Base-by-base conservation (phyloP, 257 asterid genomes). In the Nicotiana otophora region DNA sequence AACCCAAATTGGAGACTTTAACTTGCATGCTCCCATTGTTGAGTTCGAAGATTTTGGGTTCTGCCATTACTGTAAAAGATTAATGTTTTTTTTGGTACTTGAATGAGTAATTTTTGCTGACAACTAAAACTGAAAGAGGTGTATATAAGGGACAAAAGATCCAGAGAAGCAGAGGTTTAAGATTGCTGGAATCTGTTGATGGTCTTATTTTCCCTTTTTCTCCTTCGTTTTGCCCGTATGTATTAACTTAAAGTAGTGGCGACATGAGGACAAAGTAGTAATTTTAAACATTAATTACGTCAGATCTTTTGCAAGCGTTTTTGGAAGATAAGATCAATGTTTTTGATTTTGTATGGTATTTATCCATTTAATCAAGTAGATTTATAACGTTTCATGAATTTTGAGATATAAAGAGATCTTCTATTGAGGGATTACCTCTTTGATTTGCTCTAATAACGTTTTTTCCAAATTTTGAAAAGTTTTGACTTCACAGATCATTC, bases 1-100 rank as follows among this genome's bases (percentile, higher is more conserved):
- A 94, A 8, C 99, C 99, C 63, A 82, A 91, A 81, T 92, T 94
- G 84, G 98, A 92, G 79, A 94, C 92, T 51, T 82, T 88, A 76
- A 96, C 90, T 55, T 86, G 91, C 89, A 93, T 92, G 76, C 87
- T 84, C 85, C 98, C 97, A 90, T 94, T 96, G 88, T 90, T 89
- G 81, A 96, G 98, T 83, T 94, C 97, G 68, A 90, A 94, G 66
- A 96, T 83, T 92, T 93, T 91, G 20, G 99, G 87, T 86, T 91
- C 95, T 34, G 94, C 93, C 98, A 94, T 96, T 80, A 9, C 15
- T 53, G 46, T 51, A 16, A 31, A 75, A 26, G 15, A 42, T 70
- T 70, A 70, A 42, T 20, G 64, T 48, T 75, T 51, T 51, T 9
- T 9, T 42, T 42, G 0, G 58, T 53, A 53, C 57, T 53, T 51